These are phyloP conservation scores for Talaromyces islandicus DNA, from an alignment of 2,329 filamentous ascomycete species.

Conservation along the genomic window DNA sequence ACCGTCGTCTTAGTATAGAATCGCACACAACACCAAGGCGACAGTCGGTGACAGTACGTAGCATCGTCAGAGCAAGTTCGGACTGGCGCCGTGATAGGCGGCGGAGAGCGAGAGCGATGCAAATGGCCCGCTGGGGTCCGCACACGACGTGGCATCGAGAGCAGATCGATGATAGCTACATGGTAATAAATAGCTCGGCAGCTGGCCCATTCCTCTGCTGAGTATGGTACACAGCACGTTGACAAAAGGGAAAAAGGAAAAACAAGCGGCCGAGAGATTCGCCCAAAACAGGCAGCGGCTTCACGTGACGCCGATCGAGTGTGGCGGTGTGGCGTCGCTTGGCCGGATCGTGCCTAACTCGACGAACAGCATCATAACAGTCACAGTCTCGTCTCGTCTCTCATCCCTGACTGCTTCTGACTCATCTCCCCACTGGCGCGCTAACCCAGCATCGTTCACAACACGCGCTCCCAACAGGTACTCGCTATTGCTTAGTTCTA, in stretches of 20 bases:
- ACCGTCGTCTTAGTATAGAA: not conserved
- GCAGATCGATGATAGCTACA: not conserved
- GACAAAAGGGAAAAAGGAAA: not conserved
- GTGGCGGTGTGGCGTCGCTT: constrained; percentile 6
- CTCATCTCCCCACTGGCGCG: constrained; percentile 1
- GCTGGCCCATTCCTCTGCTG: not conserved
- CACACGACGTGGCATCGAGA: constrained; percentile 8
- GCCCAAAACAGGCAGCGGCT: not conserved
- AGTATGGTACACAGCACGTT: not conserved
- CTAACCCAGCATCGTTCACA: not conserved
- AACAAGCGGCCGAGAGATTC: not conserved
- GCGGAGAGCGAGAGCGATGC: not conserved
- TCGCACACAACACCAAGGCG: not conserved
- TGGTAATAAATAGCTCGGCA: not conserved
- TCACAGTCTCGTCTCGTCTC: not conserved
- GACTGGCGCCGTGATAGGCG: not conserved
- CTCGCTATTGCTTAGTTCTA: too few relatives aligned
- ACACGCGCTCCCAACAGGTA: not conserved
- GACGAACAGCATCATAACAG: not conserved
- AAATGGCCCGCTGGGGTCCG: constrained; percentile 7
- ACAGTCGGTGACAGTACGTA: not conserved
- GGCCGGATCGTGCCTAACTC: constrained; percentile 10
- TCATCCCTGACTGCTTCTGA: not conserved
- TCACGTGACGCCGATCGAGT: constrained; percentile 5
- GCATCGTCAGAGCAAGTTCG: not conserved